Evolutionary conservation across 768 basidiomycete genomes (phyloP).

Genomic region (Russula emetica): DNA sequence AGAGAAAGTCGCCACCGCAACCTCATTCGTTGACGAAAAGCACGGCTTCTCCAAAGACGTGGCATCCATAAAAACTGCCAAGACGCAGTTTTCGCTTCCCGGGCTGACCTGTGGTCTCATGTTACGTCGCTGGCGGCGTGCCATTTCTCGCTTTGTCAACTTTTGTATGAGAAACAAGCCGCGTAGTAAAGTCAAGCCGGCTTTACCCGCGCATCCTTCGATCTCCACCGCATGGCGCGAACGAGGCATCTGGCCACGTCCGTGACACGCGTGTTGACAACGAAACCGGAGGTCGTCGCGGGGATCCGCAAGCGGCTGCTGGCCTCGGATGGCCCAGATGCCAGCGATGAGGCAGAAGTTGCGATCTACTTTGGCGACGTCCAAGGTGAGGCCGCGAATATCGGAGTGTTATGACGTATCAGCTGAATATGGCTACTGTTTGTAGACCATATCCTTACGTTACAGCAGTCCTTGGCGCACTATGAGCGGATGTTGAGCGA

Average conservation of each 20-base stretch:
- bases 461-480: constrained; percentile 79
- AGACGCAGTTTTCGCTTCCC: constrained; percentile 31
- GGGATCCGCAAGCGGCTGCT: constrained; percentile 73
- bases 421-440: neutral
- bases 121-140: constrained; percentile 38
- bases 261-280: constrained; percentile 64
- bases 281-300: constrained; percentile 79
- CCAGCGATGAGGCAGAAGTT: constrained; percentile 58
- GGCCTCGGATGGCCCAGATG: constrained; percentile 37
- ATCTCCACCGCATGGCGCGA: constrained; percentile 73
- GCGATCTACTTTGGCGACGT: constrained; percentile 89
- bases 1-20: neutral
- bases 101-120: constrained; percentile 33
- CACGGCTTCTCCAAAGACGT: constrained; percentile 8
- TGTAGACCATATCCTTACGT: constrained; percentile 81
- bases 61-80: constrained; percentile 11
- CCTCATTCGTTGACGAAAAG: constrained; percentile 16
- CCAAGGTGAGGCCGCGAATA: constrained; percentile 55
- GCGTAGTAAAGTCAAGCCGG: neutral
- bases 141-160: constrained; percentile 23
- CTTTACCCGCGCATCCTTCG: constrained; percentile 40
- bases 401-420: neutral
- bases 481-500: constrained; percentile 87
- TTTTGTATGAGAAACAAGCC: constrained; percentile 5
- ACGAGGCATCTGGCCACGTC: constrained; percentile 76